phyloP scores from a whole-genome alignment of 257 asterid genomes.

The Solanum etuberosum region DNA sequence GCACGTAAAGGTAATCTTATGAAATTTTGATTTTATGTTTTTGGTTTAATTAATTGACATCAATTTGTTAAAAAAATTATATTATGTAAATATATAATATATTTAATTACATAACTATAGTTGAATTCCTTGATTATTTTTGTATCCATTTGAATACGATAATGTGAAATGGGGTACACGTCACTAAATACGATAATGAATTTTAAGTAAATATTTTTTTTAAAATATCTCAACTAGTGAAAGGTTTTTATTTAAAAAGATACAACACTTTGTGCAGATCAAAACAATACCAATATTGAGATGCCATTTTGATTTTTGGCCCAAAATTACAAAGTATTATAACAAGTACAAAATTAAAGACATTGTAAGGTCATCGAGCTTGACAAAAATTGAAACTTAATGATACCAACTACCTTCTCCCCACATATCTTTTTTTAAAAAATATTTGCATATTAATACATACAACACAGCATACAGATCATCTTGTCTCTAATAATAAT shows the following conservation, averaged over 20 bases:
- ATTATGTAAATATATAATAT: too few species aligned
- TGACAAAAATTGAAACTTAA: neutral
- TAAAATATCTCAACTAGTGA: too few species aligned
- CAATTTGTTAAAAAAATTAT: too few species aligned
- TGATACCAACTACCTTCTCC: neutral
- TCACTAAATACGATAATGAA: neutral
- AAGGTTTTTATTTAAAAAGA: neutral
- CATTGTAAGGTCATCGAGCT: neutral
- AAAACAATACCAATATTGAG: neutral
- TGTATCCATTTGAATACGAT: too few species aligned
- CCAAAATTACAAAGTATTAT: slow-evolving; percentile 8
- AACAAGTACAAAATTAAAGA: neutral
- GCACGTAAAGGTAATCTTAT: too few species aligned
- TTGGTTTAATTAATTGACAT: too few species aligned
- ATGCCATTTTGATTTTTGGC: neutral
- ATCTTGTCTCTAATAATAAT: neutral
- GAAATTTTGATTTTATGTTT: too few species aligned
- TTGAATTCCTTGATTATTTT: too few species aligned
- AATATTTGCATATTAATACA: neutral
- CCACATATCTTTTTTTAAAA: neutral
- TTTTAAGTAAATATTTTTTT: neutral
- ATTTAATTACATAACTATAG: too few species aligned
- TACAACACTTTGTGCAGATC: neutral
- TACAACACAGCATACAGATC: neutral
- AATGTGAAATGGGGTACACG: neutral